phyloP scores from a whole-genome alignment of 345 rosid species.

The Hibiscus syriacus region DNA sequence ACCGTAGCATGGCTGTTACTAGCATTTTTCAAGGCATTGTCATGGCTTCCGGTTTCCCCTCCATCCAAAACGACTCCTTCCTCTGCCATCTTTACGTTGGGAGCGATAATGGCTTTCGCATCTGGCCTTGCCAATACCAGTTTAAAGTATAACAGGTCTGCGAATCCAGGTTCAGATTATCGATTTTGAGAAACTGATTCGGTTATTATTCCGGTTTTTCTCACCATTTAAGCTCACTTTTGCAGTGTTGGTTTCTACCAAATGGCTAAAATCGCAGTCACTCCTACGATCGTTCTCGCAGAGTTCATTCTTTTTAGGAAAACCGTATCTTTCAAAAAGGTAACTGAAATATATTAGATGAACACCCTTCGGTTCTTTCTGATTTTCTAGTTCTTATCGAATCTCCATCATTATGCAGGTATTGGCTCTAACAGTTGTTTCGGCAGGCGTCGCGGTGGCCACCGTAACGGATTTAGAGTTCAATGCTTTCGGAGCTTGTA shows the following conservation, averaged over 20 bases:
- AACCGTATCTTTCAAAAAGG: slow-evolving; percentile 63
- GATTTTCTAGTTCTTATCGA: not conserved
- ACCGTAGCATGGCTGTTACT: slow-evolving; percentile 71
- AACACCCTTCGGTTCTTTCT: not conserved
- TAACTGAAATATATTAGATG: not conserved
- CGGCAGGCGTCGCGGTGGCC: slow-evolving; percentile 82
- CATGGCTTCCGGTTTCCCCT: slow-evolving; percentile 77
- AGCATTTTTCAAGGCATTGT: slow-evolving; percentile 59
- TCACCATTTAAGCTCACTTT: slow-evolving; percentile 7
- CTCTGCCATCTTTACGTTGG: slow-evolving; percentile 64
- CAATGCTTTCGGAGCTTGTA: slow-evolving; percentile 69
- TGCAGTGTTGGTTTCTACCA: slow-evolving; percentile 95
- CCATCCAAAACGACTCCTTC: slow-evolving; percentile 83
- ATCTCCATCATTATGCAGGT: slow-evolving; percentile 35
- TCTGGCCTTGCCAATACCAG: slow-evolving; percentile 96
- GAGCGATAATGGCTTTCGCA: slow-evolving; percentile 89
- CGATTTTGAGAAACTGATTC: not conserved
- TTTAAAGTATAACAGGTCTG: slow-evolving; percentile 76
- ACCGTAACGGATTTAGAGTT: slow-evolving; percentile 89
- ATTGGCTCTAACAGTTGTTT: slow-evolving; percentile 58
- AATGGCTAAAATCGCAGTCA: slow-evolving; percentile 96
- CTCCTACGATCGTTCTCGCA: slow-evolving; percentile 82
- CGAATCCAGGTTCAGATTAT: not conserved
- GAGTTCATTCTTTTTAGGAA: slow-evolving; percentile 70
- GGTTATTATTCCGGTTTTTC: not conserved